Evolutionary conservation across 495 filamentous ascomycete species (phyloP), one percentile per base, ranked within the genome.

Genomic region (Lasiosphaeria ovina): DNA sequence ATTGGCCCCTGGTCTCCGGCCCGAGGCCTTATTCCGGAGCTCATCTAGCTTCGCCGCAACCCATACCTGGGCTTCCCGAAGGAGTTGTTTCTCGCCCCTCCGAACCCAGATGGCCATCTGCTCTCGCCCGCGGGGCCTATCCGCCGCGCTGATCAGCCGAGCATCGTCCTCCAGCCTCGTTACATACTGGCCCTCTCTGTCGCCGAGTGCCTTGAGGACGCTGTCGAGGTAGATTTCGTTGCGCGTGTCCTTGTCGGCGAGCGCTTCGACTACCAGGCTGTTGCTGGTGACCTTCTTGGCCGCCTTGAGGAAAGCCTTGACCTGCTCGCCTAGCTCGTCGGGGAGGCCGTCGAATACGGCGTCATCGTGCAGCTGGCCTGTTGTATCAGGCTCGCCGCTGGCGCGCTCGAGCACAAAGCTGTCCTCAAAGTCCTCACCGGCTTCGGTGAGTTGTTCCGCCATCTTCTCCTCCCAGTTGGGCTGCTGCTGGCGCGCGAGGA

Each of bases 71-170:
- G 77, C 80, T 67, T 76, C 76, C 76, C 79, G 69, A 70, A 85
- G 60, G n/a, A 96, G 76, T 57, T 81, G 76, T 68, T 95, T 96
- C 73, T 97, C 93, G 8, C 92, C 93, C 40, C 86, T 72, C 51
- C 92, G 83, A 40, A 96, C 89, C 61, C 89, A 77, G 3, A 91
- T 65, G 0, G 92, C 92, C 87, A 91, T 92, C 17, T 60, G 44
- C 34, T 52, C 48, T 70, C 79, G 44, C 64, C 75, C 53, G 7
- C 35, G 32, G 88, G 76, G 32, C 68, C 64, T 35, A 61, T 57
- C 4, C 62, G 61, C 40, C 1, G 11, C 36, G 1, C 40, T 51
- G 34, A 93, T 65, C 3, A 90, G 54, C 44, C 74, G 65, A 34
- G 79, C 68, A 61, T 96, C 92, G 31, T 90, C 79, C 17, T 79